phyloP scores from a whole-genome alignment of 2,329 filamentous ascomycete genomes.

The Fusarium tuaranense region DNA sequence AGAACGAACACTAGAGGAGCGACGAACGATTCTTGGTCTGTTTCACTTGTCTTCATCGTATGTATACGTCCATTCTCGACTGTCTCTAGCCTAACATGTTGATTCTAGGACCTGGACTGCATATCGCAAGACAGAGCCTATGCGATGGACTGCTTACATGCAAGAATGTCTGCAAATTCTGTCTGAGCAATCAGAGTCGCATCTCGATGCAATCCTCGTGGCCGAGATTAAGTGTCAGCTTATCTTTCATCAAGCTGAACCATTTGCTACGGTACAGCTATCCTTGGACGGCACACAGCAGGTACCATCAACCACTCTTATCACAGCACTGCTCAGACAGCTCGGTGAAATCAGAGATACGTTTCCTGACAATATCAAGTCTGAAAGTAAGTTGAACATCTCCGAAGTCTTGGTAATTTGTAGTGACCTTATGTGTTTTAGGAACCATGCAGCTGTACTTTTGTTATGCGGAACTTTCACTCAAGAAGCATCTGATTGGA shows the following conservation, averaged over 20 bases:
- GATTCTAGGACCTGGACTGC: conserved; percentile 41
- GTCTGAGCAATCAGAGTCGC: conserved; percentile 19
- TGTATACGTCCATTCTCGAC: neutral
- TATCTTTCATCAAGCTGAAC: conserved; percentile 13
- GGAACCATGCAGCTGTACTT: conserved; percentile 9
- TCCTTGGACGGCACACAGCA: neutral
- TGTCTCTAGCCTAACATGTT: neutral
- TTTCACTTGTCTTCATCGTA: conserved; percentile 45
- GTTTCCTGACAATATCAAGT: neutral
- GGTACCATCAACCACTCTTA: neutral
- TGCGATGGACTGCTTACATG: conserved; percentile 66
- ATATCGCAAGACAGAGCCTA: conserved; percentile 49
- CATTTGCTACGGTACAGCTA: neutral
- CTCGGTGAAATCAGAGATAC: conserved; percentile 4
- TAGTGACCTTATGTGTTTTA: neutral
- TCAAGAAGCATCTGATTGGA: conserved; percentile 16
- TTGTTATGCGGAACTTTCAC: conserved; percentile 17
- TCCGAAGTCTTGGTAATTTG: neutral
- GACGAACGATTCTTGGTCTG: conserved; percentile 22
- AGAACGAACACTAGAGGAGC: conserved; percentile 23
- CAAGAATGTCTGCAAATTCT: conserved; percentile 64
- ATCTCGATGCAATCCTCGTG: conserved; percentile 12
- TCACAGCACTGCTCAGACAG: conserved; percentile 7
- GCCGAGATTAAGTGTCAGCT: conserved; percentile 28
- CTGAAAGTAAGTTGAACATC: conserved; percentile 1